A percentile compares a stretch with the other conserved stretches of the same genome.
Conservation (phyloP, 192 early-diverging fungal genomes). For the Gaertneriomyces sp. region DNA sequence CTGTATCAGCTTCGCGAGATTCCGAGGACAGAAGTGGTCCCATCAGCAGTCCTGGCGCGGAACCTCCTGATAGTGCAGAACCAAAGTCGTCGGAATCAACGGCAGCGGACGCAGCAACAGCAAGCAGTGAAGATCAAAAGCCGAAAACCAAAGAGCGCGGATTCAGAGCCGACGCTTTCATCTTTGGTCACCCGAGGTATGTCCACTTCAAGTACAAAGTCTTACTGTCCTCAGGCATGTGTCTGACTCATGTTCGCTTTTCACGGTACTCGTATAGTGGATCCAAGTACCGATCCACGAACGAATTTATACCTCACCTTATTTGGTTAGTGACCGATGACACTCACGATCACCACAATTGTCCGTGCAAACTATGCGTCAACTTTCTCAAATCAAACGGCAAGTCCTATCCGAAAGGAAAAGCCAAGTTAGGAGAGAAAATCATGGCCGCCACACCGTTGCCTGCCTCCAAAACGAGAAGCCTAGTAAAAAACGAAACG, state of each 20-base stretch:
- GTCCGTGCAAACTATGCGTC: constrained; percentile 25
- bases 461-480: no score
- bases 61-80: no score
- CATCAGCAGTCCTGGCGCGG: no score
- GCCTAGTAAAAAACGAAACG: no score
- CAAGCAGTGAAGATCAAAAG: background rate
- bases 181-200: constrained; percentile 29
- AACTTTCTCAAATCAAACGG: constrained; percentile 8
- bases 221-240: no score
- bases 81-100: no score
- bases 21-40: no score
- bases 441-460: no score
- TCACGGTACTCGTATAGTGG: constrained; percentile 10
- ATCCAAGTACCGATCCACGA: constrained; percentile 26
- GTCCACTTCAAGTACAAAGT: no score
- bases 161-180: constrained; percentile 16
- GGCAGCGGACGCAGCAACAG: no score
- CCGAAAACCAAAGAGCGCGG: background rate
- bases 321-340: constrained; percentile 25
- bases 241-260: no score
- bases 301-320: constrained; percentile 31
- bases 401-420: constrained; percentile 8
- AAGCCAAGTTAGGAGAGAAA: background rate
- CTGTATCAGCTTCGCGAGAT: background rate
- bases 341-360: constrained; percentile 18